Percentiles rank a stretch among this genome's conserved stretches.
Evolutionary conservation across 768 basidiomycete species (phyloP).

Genomic region (Leccinum variicolor): DNA sequence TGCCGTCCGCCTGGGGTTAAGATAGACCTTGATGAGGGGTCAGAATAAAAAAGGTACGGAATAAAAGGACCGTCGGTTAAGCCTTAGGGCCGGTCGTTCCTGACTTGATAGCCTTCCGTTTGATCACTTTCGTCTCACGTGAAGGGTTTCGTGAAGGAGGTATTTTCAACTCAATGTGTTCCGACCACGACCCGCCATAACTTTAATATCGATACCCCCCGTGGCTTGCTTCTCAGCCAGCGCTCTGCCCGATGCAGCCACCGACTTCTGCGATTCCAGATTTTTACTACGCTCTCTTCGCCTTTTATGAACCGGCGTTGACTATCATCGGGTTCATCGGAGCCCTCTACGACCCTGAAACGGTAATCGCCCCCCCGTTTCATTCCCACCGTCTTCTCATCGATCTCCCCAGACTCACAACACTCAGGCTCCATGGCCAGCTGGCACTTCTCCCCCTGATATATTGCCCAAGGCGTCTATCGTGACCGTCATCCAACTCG

Average conservation of each 20-base stretch:
- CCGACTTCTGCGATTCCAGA: slow-evolving; percentile 63
- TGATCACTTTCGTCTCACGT: slow-evolving; percentile 1
- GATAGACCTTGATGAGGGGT: slow-evolving; percentile 54
- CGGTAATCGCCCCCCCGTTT: slow-evolving; percentile 37
- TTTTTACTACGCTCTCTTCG: slow-evolving; percentile 72
- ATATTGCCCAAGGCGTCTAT: slow-evolving; percentile 57
- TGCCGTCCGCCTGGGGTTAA: slow-evolving; percentile 65
- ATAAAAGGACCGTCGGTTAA: not conserved
- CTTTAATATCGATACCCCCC: not conserved
- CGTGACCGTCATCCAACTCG: slow-evolving; percentile 72
- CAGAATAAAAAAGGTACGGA: not conserved
- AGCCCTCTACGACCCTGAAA: slow-evolving; percentile 59
- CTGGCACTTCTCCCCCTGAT: slow-evolving; percentile 42
- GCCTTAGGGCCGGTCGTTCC: slow-evolving; percentile 29
- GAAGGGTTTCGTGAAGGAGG: not conserved
- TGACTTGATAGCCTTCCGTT: not conserved
- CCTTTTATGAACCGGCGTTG: slow-evolving; percentile 69
- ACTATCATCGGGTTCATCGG: slow-evolving; percentile 65
- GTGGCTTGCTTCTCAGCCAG: slow-evolving; percentile 1
- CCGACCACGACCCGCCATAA: not conserved
- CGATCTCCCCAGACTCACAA: slow-evolving; percentile 55
- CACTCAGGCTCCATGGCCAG: slow-evolving; percentile 71
- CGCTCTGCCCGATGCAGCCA: slow-evolving; percentile 33
- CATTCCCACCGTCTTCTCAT: not conserved
- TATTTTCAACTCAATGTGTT: not conserved